Evolutionary conservation across 257 asterid genomes (phyloP), one percentile per base, ranked within the genome.

Genomic region (Thymus quinquecostatus): DNA sequence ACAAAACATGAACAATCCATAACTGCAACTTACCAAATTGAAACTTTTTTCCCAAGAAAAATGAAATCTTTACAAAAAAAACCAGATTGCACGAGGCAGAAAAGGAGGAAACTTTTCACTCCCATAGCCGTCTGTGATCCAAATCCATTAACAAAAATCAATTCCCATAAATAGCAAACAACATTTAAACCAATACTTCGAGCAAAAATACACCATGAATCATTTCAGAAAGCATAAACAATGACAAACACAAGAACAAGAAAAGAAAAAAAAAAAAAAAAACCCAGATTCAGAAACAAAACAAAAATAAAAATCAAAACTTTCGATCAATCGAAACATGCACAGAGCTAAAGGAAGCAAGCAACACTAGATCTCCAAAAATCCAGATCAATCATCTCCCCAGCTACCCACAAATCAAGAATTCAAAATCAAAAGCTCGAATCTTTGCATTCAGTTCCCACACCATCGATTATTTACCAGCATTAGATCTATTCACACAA

Each of bases 301-400:
- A 75, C 58, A 72, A 44, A 73, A 28, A 56, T 10, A 11, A 56
- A 67, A 77, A 80, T 69, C 73, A 54, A 74, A 56, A 21, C 75
- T 53, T 70, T 61, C 14, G 64, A 86, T 74, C 84, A 81, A 81
- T 62, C 75, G 14, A 71, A 75, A 64, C 84, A 74, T 69, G 74
- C 75, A 65, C 51, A 75, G 70, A 80, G 57, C 72, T 58, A 60
- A 38, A 50, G 38, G 38, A 72, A 77, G 60, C 66, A 55, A 21
- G 13, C 47, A 72, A 75, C 4, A 32, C 53, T 55, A 86, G 96
- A 88, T 95, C 98, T 89, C 86, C 10, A 30, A 4, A 69, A 85
- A 69, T 65, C 82, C 85, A 88, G 96, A 91, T 91, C 96, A 38
- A 81, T 77, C 63, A 68, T 64, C 64, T 59, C 79, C 80, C 80